Percentiles rank a stretch among this genome's conserved stretches.
These are phyloP conservation scores for Cardamine chenopodiifolia DNA, from an alignment of 345 rosid species.

Conservation along the genomic window DNA sequence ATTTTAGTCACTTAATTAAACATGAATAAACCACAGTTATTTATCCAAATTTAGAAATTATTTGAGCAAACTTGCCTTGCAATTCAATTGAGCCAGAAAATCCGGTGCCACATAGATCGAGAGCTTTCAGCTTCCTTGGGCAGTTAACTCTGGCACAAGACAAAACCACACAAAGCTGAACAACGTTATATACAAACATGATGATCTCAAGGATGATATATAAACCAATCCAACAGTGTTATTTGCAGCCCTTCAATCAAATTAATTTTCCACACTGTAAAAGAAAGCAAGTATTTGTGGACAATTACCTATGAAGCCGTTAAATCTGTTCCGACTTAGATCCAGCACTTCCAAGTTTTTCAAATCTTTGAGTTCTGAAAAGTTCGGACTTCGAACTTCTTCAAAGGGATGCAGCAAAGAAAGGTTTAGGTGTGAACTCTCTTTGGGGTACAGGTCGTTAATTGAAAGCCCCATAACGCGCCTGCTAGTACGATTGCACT, in stretches of 20 bases:
- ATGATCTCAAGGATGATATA: too few relatives aligned
- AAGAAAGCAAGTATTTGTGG: too few relatives aligned
- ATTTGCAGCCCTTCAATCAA: too few relatives aligned
- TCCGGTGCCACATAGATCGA: not conserved
- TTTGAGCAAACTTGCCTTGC: not conserved
- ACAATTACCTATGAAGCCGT: not conserved
- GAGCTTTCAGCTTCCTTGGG: not conserved
- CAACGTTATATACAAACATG: not conserved
- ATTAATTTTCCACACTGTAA: too few relatives aligned
- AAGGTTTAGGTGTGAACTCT: not conserved
- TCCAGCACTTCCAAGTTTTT: not conserved
- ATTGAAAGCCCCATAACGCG: too few relatives aligned
- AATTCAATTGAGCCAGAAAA: not conserved
- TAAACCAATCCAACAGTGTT: not conserved
- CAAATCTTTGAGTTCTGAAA: not conserved
- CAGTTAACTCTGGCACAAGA: not conserved
- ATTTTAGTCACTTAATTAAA: not conserved
- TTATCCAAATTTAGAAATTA: not conserved
- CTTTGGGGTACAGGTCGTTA: accelerated
- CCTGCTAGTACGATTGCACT: too few relatives aligned
- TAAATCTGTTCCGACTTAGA: not conserved
- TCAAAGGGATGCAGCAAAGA: slow-evolving; percentile 34
- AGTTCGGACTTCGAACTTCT: slow-evolving; percentile 1
- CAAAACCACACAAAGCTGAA: not conserved
- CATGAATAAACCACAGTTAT: not conserved